Evolutionary conservation across 345 rosid genomes (phyloP).

Genomic region (Murraya paniculata): DNA sequence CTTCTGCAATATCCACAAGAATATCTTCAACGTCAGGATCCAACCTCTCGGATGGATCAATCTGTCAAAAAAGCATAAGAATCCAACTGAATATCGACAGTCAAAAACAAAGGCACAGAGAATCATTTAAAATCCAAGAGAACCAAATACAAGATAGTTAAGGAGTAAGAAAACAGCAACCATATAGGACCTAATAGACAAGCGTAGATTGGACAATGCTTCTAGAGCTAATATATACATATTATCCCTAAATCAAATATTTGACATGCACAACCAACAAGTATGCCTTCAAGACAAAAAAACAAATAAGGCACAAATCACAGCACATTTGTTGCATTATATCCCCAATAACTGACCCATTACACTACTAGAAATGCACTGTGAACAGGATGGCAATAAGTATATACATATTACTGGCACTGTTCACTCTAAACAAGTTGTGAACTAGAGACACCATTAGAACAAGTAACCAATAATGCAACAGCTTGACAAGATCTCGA

Average conservation of each 20-base stretch:
- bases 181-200: background rate
- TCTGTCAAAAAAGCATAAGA: slow-evolving; percentile 39
- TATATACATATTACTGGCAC: background rate
- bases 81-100: background rate
- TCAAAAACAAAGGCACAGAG: background rate
- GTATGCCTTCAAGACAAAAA: background rate
- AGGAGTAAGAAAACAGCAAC: background rate
- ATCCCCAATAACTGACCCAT: background rate
- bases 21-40: slow-evolving; percentile 94
- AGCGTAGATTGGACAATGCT: background rate
- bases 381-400: background rate
- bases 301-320: background rate
- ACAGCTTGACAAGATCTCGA: background rate
- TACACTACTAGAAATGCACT: background rate
- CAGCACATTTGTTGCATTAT: background rate
- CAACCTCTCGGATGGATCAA: slow-evolving; percentile 86
- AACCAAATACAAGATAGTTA: background rate
- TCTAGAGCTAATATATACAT: background rate
- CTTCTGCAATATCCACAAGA: slow-evolving; percentile 93
- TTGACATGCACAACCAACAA: background rate
- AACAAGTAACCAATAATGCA: background rate
- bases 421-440: background rate
- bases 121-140: background rate
- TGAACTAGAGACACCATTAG: background rate
- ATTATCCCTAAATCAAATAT: background rate